Evolutionary conservation across 352 stramenopile species (phyloP), one percentile per base, ranked within the genome.

Genomic region (Phytophthora europaea): DNA sequence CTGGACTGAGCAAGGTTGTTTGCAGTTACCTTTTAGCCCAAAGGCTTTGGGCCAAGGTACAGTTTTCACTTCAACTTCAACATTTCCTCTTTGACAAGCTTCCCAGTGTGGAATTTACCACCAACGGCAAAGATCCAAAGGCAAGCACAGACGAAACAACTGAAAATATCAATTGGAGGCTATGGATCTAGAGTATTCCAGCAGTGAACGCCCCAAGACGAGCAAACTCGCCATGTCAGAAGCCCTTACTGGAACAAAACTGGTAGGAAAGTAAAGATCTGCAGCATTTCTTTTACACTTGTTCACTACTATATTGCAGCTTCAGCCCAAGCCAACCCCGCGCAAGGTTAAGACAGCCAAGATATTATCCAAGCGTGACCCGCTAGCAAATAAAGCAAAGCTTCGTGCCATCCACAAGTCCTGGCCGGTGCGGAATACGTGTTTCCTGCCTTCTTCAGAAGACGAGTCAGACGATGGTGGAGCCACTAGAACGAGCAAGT

Each of bases 401-500:
- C 28, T 31, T 31, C 28, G 28, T 45, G 38, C 15, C 36, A 15
- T n/a, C 18, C 28, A 65, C 47, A 72, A 66, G 48, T 56, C 55
- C 15, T 68, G 58, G 53, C 48, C 38, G 9, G 13, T 66, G 50
- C 34, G 64, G 40, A 64, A 57, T 31, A 72, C 68, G 31, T 75
- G 69, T 13, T 76, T 64, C 52, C 4, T 75, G 45, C 36, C 36
- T n/a, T 68, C 66, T n/a, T 72, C 69, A 33, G 70, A 57, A 22
- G 69, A 76, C 45, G 62, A 76, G 57, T 64, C 63, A 40, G 69
- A 65, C n/a, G 53, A 2, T 23, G 28, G 28, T 20, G n/a, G 10
- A 4, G 13, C 43, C 51, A 56, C 55, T 56, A 34, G 43, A 31
- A 48, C 65, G 50, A 72, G 4, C 57, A 73, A 67, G 31, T 12